These are phyloP conservation scores for Paraconiothyrium sp. DNA, from an alignment of 2,329 filamentous ascomycete genomes.

Conservation along the genomic window DNA sequence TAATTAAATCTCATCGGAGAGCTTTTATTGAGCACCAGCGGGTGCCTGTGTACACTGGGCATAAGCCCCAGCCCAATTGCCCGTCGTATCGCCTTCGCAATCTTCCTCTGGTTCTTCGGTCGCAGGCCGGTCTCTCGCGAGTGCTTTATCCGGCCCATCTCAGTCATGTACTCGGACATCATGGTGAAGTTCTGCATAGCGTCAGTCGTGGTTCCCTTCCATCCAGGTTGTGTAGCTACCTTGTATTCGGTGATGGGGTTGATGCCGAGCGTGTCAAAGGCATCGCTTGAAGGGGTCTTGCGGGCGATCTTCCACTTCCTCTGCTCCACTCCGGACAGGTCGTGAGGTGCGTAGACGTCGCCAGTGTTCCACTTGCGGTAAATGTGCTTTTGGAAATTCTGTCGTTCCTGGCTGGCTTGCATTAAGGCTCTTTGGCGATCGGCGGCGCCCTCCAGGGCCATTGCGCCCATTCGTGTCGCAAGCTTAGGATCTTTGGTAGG, in stretches of 20 bases:
- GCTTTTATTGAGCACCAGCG: constrained; percentile 55
- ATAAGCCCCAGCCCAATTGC: constrained; percentile 90
- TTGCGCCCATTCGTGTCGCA: constrained; percentile 24
- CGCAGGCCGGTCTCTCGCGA: constrained; percentile 79
- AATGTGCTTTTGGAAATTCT: constrained; percentile 69
- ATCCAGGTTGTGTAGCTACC: constrained; percentile 59
- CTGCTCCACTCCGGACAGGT: constrained; percentile 81
- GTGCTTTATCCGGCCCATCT: constrained; percentile 85
- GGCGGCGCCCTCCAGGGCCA: constrained; percentile 29
- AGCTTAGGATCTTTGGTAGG: neutral
- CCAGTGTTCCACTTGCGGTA: constrained; percentile 77
- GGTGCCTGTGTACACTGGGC: constrained; percentile 89
- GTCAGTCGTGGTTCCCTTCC: constrained; percentile 19
- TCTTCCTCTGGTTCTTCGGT: constrained; percentile 88
- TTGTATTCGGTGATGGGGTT: constrained; percentile 88
- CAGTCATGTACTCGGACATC: constrained; percentile 86
- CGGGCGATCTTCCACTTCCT: constrained; percentile 74
- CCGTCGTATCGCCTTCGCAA: constrained; percentile 90
- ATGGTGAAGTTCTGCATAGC: constrained; percentile 82
- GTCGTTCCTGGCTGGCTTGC: constrained; percentile 39
- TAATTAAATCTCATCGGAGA: constrained; percentile 31
- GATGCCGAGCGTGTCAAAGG: constrained; percentile 80
- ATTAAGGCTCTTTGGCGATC: constrained; percentile 33
- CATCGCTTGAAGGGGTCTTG: constrained; percentile 67
- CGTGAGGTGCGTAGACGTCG: constrained; percentile 90